Percentiles rank a stretch among this genome's conserved stretches.
Conservation (phyloP, 441 rosid genomes). For the Populus trichocarpa region DNA sequence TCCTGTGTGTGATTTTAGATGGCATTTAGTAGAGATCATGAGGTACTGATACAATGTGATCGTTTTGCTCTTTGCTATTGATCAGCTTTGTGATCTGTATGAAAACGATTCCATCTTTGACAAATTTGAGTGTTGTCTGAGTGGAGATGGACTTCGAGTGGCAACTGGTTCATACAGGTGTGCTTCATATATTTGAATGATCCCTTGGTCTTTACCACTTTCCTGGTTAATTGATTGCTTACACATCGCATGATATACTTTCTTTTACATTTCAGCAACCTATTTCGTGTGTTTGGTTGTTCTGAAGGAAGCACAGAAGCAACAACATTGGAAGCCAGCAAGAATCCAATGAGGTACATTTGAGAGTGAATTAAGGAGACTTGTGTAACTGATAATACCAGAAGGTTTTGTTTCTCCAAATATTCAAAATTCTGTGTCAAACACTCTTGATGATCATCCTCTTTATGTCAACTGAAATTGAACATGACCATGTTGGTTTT, state of each 20-base stretch:
- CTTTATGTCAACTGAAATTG: not conserved
- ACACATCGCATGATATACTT: not conserved
- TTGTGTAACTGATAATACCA: not conserved
- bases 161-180: constrained; percentile 91
- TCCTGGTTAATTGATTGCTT: not conserved
- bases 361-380: not conserved
- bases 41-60: not conserved
- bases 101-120: constrained; percentile 92
- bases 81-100: constrained; percentile 76
- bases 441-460: not conserved
- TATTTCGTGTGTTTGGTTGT: constrained; percentile 74
- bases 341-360: constrained; percentile 71
- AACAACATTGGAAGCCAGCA: constrained; percentile 73
- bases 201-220: not conserved
- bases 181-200: constrained; percentile 1
- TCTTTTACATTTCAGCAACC: constrained; percentile 43
- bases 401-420: not conserved
- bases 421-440: not conserved
- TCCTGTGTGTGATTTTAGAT: not conserved
- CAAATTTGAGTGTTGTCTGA: constrained; percentile 83
- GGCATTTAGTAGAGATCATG: not conserved
- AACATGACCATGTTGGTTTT: not conserved
- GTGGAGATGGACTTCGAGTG: constrained; percentile 73
- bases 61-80: not conserved
- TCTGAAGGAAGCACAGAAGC: constrained; percentile 55